These are phyloP conservation scores for Agapanthus africanus DNA, from an alignment of 106 monocot species.

Conservation along the genomic window DNA sequence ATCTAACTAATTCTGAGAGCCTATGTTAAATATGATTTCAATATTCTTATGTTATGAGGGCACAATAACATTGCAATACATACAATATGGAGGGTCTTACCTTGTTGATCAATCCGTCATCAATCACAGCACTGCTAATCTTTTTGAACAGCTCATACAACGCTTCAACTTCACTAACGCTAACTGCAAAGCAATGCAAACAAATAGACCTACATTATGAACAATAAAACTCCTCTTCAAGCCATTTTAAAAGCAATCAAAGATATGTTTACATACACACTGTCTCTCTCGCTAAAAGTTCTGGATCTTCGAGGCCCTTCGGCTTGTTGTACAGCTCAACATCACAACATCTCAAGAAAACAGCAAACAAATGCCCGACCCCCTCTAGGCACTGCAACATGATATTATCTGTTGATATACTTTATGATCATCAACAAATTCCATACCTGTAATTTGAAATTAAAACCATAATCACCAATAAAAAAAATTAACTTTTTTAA, in stretches of 20 bases:
- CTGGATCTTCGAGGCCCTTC: slow-evolving; percentile 50
- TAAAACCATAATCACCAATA: neutral
- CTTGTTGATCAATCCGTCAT: slow-evolving; percentile 91
- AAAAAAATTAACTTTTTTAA: neutral
- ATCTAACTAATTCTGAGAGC: too few species aligned
- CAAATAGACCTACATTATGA: too few species aligned
- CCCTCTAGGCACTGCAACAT: slow-evolving; percentile 82
- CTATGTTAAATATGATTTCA: too few species aligned
- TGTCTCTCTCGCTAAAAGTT: slow-evolving; percentile 53
- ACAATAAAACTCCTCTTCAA: too few species aligned
- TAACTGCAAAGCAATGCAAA: slow-evolving; percentile 14
- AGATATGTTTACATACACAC: slow-evolving; percentile 65
- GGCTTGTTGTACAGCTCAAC: slow-evolving; percentile 37
- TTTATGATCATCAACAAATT: slow-evolving; percentile 21
- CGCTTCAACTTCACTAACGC: slow-evolving; percentile 60
- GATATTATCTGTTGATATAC: slow-evolving; percentile 11
- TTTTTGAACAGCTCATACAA: slow-evolving; percentile 88
- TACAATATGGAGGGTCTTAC: slow-evolving; percentile 16
- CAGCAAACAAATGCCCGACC: slow-evolving; percentile 33
- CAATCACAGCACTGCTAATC: slow-evolving; percentile 89
- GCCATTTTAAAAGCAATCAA: too few species aligned
- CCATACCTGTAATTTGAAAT: slow-evolving; percentile 22
- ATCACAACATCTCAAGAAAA: slow-evolving; percentile 51
- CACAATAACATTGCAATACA: too few species aligned
- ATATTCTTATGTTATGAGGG: too few species aligned